A percentile compares a stretch with the other conserved stretches of the same genome.
Conservation (phyloP, 441 rosid species). For the Omphalea diandra region DNA sequence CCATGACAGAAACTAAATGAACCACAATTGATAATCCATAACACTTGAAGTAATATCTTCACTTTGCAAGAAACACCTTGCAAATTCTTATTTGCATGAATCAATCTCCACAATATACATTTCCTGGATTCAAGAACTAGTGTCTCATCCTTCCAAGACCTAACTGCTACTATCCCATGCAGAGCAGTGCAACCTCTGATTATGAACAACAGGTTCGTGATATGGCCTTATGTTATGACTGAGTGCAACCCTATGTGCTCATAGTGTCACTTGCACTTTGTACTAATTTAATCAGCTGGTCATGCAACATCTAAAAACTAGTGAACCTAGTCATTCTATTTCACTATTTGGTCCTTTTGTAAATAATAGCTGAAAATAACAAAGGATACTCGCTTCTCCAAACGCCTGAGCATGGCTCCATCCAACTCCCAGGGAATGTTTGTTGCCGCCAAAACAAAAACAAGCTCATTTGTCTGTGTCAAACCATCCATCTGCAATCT, state of each 20-base stretch:
- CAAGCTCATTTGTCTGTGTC: constrained; percentile 75
- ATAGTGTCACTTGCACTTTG: too few species aligned
- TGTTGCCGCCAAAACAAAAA: constrained; percentile 94
- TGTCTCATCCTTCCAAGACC: background rate
- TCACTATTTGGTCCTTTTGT: background rate
- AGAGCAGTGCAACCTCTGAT: too few species aligned
- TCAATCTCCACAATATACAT: too few species aligned
- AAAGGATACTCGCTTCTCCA: constrained; percentile 96
- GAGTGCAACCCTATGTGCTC: too few species aligned
- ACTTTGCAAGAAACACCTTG: too few species aligned
- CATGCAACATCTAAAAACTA: background rate
- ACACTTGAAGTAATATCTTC: too few species aligned
- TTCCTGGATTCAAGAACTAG: background rate
- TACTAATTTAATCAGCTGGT: background rate
- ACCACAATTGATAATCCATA: background rate
- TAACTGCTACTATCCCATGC: background rate
- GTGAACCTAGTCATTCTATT: background rate
- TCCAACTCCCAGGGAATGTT: constrained; percentile 98
- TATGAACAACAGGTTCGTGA: too few species aligned
- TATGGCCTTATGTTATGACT: too few species aligned
- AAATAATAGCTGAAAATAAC: constrained; percentile 3
- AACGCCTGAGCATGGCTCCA: constrained; percentile 94
- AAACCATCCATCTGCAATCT: constrained; percentile 94
- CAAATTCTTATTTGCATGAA: too few species aligned
- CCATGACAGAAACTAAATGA: background rate